A percentile compares a stretch with the other conserved stretches of the same genome.
phyloP scores from a whole-genome alignment of 2,329 filamentous ascomycete species.

The Calonectria fujianensis region DNA sequence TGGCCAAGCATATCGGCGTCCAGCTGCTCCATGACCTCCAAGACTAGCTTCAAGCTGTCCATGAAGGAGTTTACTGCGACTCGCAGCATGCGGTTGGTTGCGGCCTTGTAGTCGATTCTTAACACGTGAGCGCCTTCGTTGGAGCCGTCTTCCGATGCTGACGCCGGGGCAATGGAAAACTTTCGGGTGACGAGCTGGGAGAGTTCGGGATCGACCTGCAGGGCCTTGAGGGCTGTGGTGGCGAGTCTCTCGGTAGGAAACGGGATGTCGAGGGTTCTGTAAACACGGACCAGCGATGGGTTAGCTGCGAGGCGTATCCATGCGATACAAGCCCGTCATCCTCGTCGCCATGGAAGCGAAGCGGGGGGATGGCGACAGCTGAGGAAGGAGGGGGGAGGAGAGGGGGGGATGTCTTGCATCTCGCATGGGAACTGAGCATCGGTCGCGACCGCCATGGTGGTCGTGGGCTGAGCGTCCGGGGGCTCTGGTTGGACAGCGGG shows the following conservation, averaged over 20 bases:
- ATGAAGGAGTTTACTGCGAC: conserved; percentile 98
- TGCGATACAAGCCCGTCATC: conserved; percentile 36
- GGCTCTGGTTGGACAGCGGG: conserved; percentile 21
- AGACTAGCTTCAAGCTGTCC: conserved; percentile 88
- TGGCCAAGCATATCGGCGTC: conserved; percentile 85
- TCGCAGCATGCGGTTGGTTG: conserved; percentile 96
- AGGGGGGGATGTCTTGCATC: conserved; percentile 68
- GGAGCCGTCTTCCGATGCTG: conserved; percentile 50
- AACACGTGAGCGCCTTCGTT: conserved; percentile 70
- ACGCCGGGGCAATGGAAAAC: conserved; percentile 73
- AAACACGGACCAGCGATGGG: conserved; percentile 48
- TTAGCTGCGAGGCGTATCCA: conserved; percentile 37
- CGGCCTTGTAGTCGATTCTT: conserved; percentile 86
- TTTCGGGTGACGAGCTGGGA: conserved; percentile 87
- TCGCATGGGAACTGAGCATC: conserved; percentile 77
- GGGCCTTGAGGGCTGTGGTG: conserved; percentile 81
- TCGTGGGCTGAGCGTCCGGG: conserved; percentile 39
- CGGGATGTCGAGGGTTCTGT: conserved; percentile 84
- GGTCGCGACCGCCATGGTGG: conserved; percentile 62
- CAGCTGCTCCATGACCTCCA: conserved; percentile 93
- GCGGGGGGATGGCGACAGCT: conserved; percentile 33
- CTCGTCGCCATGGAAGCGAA: conserved; percentile 44
- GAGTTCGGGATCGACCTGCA: conserved; percentile 91
- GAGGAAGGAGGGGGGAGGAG: conserved; percentile 33
- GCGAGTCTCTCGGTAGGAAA: conserved; percentile 89